Percentiles rank a stretch among this genome's conserved stretches.
These are phyloP conservation scores for Apophysomyces variabilis DNA, from an alignment of 371 early-diverging fungal genomes.

Conservation along the genomic window DNA sequence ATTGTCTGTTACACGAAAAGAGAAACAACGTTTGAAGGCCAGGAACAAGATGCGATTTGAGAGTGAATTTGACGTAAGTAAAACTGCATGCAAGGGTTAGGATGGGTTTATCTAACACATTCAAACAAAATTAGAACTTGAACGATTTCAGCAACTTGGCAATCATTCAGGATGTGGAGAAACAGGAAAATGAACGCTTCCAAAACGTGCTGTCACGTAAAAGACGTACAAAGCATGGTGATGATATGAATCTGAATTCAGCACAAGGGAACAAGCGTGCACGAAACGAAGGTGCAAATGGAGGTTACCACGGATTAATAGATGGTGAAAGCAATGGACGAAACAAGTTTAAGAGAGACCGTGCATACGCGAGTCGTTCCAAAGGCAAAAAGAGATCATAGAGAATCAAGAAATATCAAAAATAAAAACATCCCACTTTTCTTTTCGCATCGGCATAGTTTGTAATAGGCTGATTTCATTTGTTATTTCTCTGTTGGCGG, in stretches of 20 bases:
- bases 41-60: slow-evolving; percentile 68
- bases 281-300: background rate
- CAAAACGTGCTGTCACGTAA: slow-evolving; percentile 58
- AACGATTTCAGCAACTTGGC: slow-evolving; percentile 75
- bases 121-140: slow-evolving; percentile 49
- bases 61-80: slow-evolving; percentile 83
- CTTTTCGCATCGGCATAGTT: too few relatives aligned
- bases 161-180: slow-evolving; percentile 60
- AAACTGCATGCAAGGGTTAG: background rate
- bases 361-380: background rate
- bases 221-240: slow-evolving; percentile 21
- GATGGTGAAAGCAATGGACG: slow-evolving; percentile 9
- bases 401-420: background rate
- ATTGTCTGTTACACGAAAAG: slow-evolving; percentile 75
- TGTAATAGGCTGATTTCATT: background rate
- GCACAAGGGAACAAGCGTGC: slow-evolving; percentile 21
- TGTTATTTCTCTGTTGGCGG: background rate
- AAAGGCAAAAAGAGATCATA: slow-evolving; percentile 9
- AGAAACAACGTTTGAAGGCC: slow-evolving; percentile 69
- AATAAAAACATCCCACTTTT: too few relatives aligned
- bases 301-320: slow-evolving; percentile 3
- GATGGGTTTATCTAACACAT: too few relatives aligned
- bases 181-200: slow-evolving; percentile 55
- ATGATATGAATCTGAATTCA: background rate
- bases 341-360: slow-evolving; percentile 17